Conservation (phyloP, 305 asterid species). For the Rubia tinctorum region DNA sequence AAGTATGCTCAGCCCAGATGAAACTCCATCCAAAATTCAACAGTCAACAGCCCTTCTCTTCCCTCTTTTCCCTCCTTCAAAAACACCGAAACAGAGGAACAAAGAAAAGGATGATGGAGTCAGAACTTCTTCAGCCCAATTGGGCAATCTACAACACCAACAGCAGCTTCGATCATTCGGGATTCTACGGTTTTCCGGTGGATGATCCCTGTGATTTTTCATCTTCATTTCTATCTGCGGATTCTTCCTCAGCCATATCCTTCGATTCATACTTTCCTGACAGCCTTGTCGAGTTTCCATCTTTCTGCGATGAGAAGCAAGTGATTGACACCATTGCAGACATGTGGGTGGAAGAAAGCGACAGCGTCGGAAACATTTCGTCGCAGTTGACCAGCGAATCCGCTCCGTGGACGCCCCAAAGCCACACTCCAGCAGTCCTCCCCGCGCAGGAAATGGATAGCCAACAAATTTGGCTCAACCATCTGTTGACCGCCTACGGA, state of each 20-base stretch:
- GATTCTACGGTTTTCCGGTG: conserved; percentile 30
- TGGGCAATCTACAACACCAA: conserved; percentile 30
- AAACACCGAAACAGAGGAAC: neutral
- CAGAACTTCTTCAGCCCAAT: conserved; percentile 38
- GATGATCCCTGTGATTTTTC: conserved; percentile 24
- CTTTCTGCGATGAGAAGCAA: conserved; percentile 28
- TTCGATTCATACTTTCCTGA: conserved; percentile 30
- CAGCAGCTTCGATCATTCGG: conserved; percentile 22
- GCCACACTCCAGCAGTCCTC: conserved; percentile 33
- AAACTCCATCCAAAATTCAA: neutral
- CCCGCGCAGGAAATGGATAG: conserved; percentile 36
- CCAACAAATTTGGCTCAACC: conserved; percentile 37
- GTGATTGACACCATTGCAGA: conserved; percentile 13
- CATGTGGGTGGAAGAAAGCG: conserved; percentile 40
- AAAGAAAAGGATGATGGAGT: conserved; percentile 37
- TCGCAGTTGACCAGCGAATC: conserved; percentile 34
- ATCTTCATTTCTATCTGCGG: conserved; percentile 34
- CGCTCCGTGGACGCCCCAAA: conserved; percentile 15
- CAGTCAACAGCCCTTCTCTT: conserved; percentile 9
- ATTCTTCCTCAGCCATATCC: conserved; percentile 35
- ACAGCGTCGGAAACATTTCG: conserved; percentile 25
- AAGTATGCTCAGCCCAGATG: neutral
- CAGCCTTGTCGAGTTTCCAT: conserved; percentile 31
- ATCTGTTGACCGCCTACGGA: conserved; percentile 54
- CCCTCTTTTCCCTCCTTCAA: conserved; percentile 6